Conservation (phyloP, 1,284 basidiomycete genomes). For the Phenoliferia sp. region DNA sequence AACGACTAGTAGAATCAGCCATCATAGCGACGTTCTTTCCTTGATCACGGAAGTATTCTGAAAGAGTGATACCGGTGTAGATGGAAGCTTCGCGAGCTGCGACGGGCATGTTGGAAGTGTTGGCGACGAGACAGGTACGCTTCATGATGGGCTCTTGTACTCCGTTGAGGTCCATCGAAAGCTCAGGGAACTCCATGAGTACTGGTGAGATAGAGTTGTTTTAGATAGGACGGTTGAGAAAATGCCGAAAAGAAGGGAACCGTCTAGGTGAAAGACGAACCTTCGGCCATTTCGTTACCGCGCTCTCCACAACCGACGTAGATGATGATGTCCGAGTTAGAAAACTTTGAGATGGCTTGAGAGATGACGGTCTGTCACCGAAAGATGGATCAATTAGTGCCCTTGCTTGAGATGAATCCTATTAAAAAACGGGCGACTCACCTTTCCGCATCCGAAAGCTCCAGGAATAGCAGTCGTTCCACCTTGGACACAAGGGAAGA, state of each 20-base stretch:
- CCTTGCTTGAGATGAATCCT: too few relatives aligned
- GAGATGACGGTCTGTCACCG: conserved; percentile 76
- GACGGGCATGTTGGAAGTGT: conserved; percentile 99
- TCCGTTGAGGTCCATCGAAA: conserved; percentile 81
- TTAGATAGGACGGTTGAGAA: not conserved
- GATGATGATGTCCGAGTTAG: conserved; percentile 98
- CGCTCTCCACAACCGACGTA: conserved; percentile 77
- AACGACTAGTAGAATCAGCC: conserved; percentile 98
- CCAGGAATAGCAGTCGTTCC: conserved; percentile 99
- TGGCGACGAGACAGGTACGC: conserved; percentile 96
- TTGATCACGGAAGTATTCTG: conserved; percentile 99
- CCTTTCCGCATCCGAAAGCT: conserved; percentile 80
- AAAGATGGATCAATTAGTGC: conserved; percentile 46
- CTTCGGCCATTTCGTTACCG: conserved; percentile 89
- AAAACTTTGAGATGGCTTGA: conserved; percentile 96
- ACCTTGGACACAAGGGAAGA: conserved; percentile 99
- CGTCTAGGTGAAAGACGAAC: conserved; percentile 45
- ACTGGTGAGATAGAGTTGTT: conserved; percentile 3
- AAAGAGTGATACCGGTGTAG: conserved; percentile 98
- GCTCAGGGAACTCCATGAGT: conserved; percentile 74
- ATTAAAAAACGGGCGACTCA: not conserved
- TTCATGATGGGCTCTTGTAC: conserved; percentile 99
- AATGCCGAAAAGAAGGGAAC: not conserved
- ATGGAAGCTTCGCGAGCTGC: conserved; percentile 99
- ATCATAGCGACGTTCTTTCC: conserved; percentile 96